phyloP scores from a whole-genome alignment of 352 stramenopile genomes.

The Phytophthora sojae region DNA sequence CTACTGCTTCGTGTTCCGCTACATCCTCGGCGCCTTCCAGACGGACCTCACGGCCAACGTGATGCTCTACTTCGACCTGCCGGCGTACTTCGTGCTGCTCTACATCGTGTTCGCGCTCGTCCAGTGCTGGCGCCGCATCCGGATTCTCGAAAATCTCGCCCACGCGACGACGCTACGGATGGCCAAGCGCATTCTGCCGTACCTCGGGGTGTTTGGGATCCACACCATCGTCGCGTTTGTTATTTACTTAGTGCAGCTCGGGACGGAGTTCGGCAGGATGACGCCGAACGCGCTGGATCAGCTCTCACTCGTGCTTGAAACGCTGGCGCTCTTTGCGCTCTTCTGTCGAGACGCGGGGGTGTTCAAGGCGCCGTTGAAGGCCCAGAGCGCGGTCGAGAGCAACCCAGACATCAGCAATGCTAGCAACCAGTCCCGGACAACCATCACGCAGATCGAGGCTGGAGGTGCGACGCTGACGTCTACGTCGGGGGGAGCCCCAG shows the following conservation, averaged over 20 bases:
- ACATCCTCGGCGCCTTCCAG: conserved; percentile 51
- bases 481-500: conserved; percentile 17
- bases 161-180: conserved; percentile 82
- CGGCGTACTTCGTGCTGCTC: conserved; percentile 68
- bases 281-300: conserved; percentile 75
- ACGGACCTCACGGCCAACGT: conserved; percentile 45
- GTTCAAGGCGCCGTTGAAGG: conserved; percentile 38
- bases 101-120: conserved; percentile 72
- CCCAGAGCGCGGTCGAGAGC: neutral
- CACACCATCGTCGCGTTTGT: conserved; percentile 59
- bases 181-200: conserved; percentile 87
- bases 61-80: conserved; percentile 75
- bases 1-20: conserved; percentile 79
- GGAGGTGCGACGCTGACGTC: conserved; percentile 34
- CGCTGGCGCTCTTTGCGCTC: conserved; percentile 72
- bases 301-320: conserved; percentile 75
- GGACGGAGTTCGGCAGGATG: conserved; percentile 38
- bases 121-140: conserved; percentile 73
- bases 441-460: conserved; percentile 39
- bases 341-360: conserved; percentile 80
- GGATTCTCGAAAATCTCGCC: conserved; percentile 76
- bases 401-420: conserved; percentile 14
- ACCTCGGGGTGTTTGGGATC: conserved; percentile 68
- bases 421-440: conserved; percentile 26
- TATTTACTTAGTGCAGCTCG: conserved; percentile 62